Percentiles rank a stretch among this genome's conserved stretches.
Conservation (phyloP, 2,329 filamentous ascomycete genomes). For the Hypoxylon sp. region DNA sequence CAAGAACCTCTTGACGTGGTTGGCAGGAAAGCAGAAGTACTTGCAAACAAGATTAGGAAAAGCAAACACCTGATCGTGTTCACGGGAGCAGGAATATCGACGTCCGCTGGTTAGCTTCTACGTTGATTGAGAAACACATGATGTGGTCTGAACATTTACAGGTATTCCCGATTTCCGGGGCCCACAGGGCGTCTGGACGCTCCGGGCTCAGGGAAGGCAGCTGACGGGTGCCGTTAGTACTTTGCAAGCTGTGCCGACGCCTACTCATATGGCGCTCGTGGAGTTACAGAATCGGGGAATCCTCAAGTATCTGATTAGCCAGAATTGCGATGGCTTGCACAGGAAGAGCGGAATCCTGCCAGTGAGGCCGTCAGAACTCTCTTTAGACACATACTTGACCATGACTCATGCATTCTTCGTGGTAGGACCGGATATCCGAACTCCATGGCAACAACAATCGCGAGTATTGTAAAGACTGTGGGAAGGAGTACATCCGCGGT, state of each 20-base stretch:
- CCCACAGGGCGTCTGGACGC: constrained; percentile 62
- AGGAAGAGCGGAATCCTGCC: constrained; percentile 63
- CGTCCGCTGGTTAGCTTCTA: constrained; percentile 58
- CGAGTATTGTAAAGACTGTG: constrained; percentile 61
- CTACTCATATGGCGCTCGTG: constrained; percentile 63
- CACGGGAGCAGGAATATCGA: constrained; percentile 64
- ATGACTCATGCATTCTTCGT: constrained; percentile 2
- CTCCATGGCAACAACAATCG: constrained; percentile 65
- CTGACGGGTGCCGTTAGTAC: constrained; percentile 55
- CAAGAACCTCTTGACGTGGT: constrained; percentile 51
- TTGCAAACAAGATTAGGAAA: constrained; percentile 57
- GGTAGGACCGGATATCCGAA: constrained; percentile 61
- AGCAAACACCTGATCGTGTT: constrained; percentile 64
- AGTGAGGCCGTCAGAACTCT: constrained; percentile 47
- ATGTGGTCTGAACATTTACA: constrained; percentile 42
- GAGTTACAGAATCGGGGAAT: constrained; percentile 60
- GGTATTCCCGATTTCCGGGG: constrained; percentile 66
- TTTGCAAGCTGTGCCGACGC: constrained; percentile 61
- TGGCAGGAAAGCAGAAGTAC: constrained; percentile 56
- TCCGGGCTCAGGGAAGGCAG: constrained; percentile 59
- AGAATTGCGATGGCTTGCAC: constrained; percentile 63
- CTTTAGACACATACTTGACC: neutral
- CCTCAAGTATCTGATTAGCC: constrained; percentile 61
- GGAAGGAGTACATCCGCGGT: constrained; percentile 63
- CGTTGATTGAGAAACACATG: neutral